These are phyloP conservation scores for Phytophthora sp. DNA, from an alignment of 352 stramenopile species.

Conservation along the genomic window DNA sequence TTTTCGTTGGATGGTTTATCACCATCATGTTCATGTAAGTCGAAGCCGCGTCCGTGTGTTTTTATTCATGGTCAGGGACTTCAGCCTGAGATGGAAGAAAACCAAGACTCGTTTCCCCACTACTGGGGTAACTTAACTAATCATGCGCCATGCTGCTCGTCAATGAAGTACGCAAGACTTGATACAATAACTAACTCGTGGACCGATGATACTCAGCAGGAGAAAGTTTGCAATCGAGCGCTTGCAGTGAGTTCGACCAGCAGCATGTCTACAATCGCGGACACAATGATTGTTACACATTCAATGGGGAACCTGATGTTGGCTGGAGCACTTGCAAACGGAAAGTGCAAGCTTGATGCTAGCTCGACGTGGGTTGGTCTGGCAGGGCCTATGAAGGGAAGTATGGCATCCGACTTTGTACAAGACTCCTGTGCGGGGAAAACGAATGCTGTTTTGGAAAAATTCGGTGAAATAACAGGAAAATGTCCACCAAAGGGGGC, in stretches of 20 bases:
- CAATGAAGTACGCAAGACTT: constrained; percentile 18
- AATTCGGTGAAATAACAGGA: constrained; percentile 13
- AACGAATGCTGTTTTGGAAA: constrained; percentile 11
- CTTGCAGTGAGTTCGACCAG: constrained; percentile 20
- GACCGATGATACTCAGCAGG: constrained; percentile 2
- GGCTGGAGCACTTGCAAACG: constrained; percentile 25
- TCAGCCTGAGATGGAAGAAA: constrained; percentile 19
- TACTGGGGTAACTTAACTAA: constrained; percentile 28
- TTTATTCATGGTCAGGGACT: constrained; percentile 25
- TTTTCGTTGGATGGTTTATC: constrained; percentile 7
- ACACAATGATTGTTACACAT: constrained; percentile 28
- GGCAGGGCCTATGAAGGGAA: constrained; percentile 27
- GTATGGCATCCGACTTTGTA: constrained; percentile 26
- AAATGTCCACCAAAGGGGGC: constrained; percentile 9
- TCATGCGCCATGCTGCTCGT: constrained; percentile 25
- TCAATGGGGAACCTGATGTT: constrained; percentile 35
- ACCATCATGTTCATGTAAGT: constrained; percentile 16
- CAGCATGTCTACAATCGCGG: constrained; percentile 6
- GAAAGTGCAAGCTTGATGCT: constrained; percentile 17
- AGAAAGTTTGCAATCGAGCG: constrained; percentile 13
- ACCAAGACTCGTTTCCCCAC: constrained; percentile 18
- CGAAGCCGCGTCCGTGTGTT: constrained; percentile 18
- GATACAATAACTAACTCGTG: constrained; percentile 20
- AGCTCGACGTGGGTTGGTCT: constrained; percentile 40
- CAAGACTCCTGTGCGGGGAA: constrained; percentile 18